Base-by-base conservation (phyloP, 2,329 filamentous ascomycete species). In the Apiospora rasikravindrae region DNA sequence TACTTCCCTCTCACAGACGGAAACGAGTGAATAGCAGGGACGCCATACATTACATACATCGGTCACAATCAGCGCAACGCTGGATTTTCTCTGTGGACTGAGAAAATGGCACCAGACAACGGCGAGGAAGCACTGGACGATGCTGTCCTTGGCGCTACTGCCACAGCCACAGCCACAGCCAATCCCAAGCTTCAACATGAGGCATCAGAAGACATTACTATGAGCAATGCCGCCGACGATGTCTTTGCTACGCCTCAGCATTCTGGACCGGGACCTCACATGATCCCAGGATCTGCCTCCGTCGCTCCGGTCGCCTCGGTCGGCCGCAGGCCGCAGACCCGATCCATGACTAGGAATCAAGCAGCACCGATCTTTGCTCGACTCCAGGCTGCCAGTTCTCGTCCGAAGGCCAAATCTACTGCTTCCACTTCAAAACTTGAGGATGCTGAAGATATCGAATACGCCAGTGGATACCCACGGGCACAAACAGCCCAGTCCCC, bases 321-420 rank as follows among this genome's bases (percentile, higher is more conserved):
- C 37, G 19, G 57, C 33, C 57, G 19, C 19, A 37, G 57, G 33
- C 57, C 57, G 57, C 57, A 64, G 37, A 64, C 57, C 33, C 29
- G 57, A 14, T 64, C 57, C 57, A 64, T 64, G 57, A 64, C 57
- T 40, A 64, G 53, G 26, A 61, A 24, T 33, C 53, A 64, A n/a
- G 33, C 29, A 40, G 33, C 29, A 4, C 29, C 53, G 29, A 61
- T 37, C 53, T 37, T 37, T 13, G 16, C 53, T 37, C 29, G 16
- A 61, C 53, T 37, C 53, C 16, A 61, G 53, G 16, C 10, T 64
- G 33, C 33, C 29, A 37, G 33, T n/a, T 64, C 57, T 64, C 57
- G 57, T 2, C 33, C 57, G 13, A 40, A 64, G 8, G 22, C 11
- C 7, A 4, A 7, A 24, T 8, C 47, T 11, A n/a, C 47, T 8